Evolutionary conservation across 208 protist species (phyloP).

Genomic region (Leishmania aethiopica): DNA sequence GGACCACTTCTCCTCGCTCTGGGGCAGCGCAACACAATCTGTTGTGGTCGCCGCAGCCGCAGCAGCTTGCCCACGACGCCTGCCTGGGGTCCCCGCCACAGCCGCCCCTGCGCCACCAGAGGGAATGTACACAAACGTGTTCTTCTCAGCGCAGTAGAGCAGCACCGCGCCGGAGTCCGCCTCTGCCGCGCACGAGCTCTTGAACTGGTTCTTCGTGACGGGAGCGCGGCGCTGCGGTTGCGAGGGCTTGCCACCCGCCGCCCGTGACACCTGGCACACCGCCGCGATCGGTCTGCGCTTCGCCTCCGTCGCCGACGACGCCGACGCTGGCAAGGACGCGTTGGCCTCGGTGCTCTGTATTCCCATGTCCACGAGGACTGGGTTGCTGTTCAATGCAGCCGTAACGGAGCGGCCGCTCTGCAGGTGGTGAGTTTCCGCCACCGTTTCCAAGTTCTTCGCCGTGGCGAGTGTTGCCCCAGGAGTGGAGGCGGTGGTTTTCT

Average conservation of each 20-base stretch:
- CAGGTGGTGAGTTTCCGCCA: neutral
- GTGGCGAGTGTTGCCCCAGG: neutral
- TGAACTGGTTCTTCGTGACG: constrained; percentile 58
- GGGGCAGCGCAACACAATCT: neutral
- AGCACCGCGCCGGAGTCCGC: constrained; percentile 38
- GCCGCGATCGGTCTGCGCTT: constrained; percentile 5
- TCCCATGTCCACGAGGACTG: constrained; percentile 18
- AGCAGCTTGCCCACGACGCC: neutral
- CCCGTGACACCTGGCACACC: constrained; percentile 22
- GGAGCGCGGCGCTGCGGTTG: constrained; percentile 25
- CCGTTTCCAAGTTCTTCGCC: neutral
- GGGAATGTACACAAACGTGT: constrained; percentile 51
- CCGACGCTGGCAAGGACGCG: neutral
- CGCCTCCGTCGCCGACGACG: neutral
- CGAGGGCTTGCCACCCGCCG: constrained; percentile 1
- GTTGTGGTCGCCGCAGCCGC: neutral
- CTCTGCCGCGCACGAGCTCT: constrained; percentile 50
- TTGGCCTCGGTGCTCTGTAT: neutral
- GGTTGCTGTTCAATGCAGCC: constrained; percentile 20
- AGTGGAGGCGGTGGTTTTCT: neutral
- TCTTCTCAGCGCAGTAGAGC: constrained; percentile 57
- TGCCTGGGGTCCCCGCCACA: neutral
- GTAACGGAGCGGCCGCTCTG: constrained; percentile 5
- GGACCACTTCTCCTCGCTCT: neutral
- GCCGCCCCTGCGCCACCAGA: constrained; percentile 9